Base-by-base conservation (phyloP, 345 rosid species). In the Bretschneidera sinensis region DNA sequence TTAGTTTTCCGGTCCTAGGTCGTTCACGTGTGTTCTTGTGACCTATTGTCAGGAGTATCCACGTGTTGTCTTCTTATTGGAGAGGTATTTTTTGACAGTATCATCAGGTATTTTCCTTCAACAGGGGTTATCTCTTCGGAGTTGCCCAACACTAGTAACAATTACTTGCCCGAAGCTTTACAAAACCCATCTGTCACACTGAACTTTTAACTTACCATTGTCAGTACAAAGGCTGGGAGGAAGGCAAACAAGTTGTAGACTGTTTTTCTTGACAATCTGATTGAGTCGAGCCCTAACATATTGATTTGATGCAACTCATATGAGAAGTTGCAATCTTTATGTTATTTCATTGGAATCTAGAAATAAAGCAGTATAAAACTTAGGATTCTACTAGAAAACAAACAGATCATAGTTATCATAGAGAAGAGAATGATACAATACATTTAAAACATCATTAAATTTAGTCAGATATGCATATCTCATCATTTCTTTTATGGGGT, bases 171-270 rank as follows among this genome's bases (percentile, higher is more conserved):
- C 10, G 9, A 9, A 1, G 16, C 10, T 9, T 39, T 5, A 39
- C 16, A 39, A 14, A 39, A 39, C n/a, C 16, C 16, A 39, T 39
- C 45, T 39, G 45, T 14, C 10, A 39, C 45, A 39, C 15, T 39
- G 45, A 39, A 1, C 23, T 65, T 6, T 8, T 6, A 28, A 54
- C 66, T 68, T 78, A 83, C 98, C 98, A 53, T 89, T 92, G 79
- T 92, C 98, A 34, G 97, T 92, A 67, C 98, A 92, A 62, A 92
- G 97, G 69, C 60, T 68, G 25, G 94, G 87, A 53, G 96, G 98
- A 67, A 97, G 97, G 48, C 94, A 92, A 16, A 85, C 85, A 68
- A 92, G 96, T 71, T 73, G 84, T 61, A 92, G 74, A 72, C 70
- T 65, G 61, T 84, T 87, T 69, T 76, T 87, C 77, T 74, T 72